phyloP scores from a whole-genome alignment of 345 rosid species.

The Moringa oleifera region DNA sequence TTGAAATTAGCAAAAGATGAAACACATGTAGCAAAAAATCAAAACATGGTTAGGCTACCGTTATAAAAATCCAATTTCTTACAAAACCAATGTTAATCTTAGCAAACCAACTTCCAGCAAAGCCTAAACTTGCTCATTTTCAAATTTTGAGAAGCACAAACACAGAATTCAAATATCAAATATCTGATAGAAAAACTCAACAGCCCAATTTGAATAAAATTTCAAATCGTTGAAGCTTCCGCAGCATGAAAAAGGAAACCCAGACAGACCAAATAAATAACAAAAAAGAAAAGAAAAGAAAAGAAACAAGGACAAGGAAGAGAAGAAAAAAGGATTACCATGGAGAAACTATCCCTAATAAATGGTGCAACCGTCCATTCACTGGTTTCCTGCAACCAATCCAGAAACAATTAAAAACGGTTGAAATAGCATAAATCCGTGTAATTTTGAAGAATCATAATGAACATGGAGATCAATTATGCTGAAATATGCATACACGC shows the following conservation, averaged over 20 bases:
- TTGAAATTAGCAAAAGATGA: not conserved
- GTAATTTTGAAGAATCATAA: not conserved
- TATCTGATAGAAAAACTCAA: not conserved
- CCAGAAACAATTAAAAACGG: no score
- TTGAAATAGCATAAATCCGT: no score
- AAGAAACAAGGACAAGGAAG: not conserved
- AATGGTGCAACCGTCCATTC: conserved; percentile 77
- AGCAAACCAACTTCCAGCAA: not conserved
- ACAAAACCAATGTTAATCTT: not conserved
- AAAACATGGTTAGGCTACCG: not conserved
- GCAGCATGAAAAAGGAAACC: no score
- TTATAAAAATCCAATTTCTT: not conserved
- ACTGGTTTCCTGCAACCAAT: conserved; percentile 66
- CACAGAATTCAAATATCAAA: not conserved
- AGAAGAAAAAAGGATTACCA: conserved; percentile 39
- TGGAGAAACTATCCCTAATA: conserved; percentile 85
- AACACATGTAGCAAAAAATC: not conserved
- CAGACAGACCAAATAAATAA: no score
- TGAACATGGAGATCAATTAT: not conserved
- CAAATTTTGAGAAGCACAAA: not conserved
- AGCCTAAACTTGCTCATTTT: not conserved
- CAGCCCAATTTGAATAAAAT: not conserved
- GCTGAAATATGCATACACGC: not conserved
- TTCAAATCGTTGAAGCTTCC: not conserved
- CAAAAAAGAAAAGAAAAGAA: not conserved